Conservation (phyloP, 129 eudicot species). For the Tanacetum coccineum region DNA sequence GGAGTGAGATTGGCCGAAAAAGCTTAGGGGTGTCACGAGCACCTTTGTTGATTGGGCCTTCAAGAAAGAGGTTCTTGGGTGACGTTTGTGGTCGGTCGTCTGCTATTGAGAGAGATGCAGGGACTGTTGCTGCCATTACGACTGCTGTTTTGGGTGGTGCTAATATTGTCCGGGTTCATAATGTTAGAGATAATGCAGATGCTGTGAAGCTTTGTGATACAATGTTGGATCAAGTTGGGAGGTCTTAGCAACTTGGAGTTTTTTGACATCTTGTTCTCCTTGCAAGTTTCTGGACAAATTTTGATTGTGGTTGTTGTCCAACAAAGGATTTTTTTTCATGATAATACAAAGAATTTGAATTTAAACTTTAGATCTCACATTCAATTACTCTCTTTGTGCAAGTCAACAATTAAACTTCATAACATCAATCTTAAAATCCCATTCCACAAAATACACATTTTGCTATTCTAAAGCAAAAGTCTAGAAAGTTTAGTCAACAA, state of each 20-base stretch:
- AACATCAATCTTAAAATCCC: neutral
- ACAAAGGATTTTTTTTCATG: neutral
- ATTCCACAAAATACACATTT: neutral
- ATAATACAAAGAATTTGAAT: neutral
- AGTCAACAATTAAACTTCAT: neutral
- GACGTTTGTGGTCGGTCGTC: conserved; percentile 53
- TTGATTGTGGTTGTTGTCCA: neutral
- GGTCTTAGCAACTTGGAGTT: neutral
- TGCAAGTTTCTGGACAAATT: neutral
- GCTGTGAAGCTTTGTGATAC: conserved; percentile 88
- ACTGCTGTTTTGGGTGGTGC: conserved; percentile 78
- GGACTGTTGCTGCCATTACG: conserved; percentile 66
- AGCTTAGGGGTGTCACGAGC: conserved; percentile 63
- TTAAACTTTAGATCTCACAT: neutral
- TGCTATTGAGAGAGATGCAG: conserved; percentile 74
- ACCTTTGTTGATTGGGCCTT: conserved; percentile 81
- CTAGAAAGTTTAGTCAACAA: conserved; percentile 6
- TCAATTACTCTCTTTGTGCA: too few relatives aligned
- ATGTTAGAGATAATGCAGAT: conserved; percentile 55
- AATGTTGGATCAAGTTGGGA: conserved; percentile 39
- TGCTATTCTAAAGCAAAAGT: neutral
- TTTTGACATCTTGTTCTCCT: conserved; percentile 10
- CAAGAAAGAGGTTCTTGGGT: conserved; percentile 88
- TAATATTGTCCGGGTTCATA: conserved; percentile 87
- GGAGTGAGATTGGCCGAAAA: conserved; percentile 61